Evolutionary conservation across 2,329 filamentous ascomycete species (phyloP), one percentile per base, ranked within the genome.

Genomic region (Fusarium sororula): DNA sequence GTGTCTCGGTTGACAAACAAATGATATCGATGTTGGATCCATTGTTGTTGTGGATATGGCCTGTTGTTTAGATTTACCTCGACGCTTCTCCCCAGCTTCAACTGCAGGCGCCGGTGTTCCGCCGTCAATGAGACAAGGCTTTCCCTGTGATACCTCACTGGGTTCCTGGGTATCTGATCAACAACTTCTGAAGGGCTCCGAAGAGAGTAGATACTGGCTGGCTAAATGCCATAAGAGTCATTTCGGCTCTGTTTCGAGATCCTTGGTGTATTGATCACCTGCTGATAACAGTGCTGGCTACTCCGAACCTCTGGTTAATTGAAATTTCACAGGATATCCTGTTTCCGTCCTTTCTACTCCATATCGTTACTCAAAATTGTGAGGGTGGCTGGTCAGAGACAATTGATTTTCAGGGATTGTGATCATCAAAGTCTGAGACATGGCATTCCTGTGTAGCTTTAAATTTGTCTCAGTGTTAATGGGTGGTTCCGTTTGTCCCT

Each of bases 171-270:
- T 18, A 30, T 28, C 50, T 50, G 24, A 41, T 66, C 50, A 50
- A 44, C 50, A 55, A 44, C 45, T 69, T 47, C n/a, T 44, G 32
- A 28, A 56, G n/a, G 24, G 8, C 35, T 55, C 35, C 24, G 20
- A n/a, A 30, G 62, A 55, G 38, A 41, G 35, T 13, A 30, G 66
- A 51, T 44, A 55, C 37, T 44, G 63, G 41, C 47, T 48, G 41
- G 35, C 26, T 44, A 42, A n/a, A 56, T 53, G 32, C 47, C 50
- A 63, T 53, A 30, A 39, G 37, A n/a, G 55, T 72, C 62, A 74
- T 75, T 58, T 74, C 72, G 72, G 64, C 53, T 74, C 32, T 41
- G 72, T 67, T 73, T 75, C 65, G 47, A 62, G 54, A 63, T 62
- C 57, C 54, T 45, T 45, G 58, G 47, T 51, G 32, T 24, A 24